Evolutionary conservation across 345 rosid species (phyloP).

Genomic region (Punica granatum): DNA sequence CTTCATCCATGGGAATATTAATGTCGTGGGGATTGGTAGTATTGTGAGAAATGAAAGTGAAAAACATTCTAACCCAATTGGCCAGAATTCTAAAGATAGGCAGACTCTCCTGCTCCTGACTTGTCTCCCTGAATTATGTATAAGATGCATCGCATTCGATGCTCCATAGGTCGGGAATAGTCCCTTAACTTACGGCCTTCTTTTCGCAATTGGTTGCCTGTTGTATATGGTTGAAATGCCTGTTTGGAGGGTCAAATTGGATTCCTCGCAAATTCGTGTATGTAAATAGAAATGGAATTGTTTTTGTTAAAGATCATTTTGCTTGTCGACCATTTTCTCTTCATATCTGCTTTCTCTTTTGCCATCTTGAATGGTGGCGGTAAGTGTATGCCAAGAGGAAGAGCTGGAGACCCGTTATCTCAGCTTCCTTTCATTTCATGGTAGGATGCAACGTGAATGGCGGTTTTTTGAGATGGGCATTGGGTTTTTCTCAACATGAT

Average conservation of each 20-base stretch:
- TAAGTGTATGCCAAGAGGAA: not conserved
- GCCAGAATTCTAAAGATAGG: not conserved
- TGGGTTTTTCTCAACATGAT: too few relatives aligned
- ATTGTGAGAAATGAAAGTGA: not conserved
- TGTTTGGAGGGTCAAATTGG: not conserved
- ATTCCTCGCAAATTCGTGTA: constrained; percentile 1
- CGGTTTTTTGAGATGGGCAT: too few relatives aligned
- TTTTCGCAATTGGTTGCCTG: not conserved
- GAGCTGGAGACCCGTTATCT: too few relatives aligned
- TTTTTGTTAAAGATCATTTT: not conserved
- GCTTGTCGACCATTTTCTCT: not conserved
- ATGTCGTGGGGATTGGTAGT: not conserved
- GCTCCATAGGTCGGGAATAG: not conserved
- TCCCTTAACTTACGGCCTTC: not conserved
- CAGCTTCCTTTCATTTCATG: too few relatives aligned
- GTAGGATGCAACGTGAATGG: too few relatives aligned
- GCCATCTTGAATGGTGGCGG: not conserved
- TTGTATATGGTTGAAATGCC: not conserved
- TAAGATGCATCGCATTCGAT: not conserved
- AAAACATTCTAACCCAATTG: not conserved
- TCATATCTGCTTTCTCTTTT: not conserved
- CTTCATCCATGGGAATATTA: constrained; percentile 1
- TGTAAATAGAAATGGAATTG: not conserved
- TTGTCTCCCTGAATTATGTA: not conserved
- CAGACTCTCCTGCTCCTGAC: not conserved